These are phyloP conservation scores for Kuraishia molischiana DNA, from an alignment of 805 yeast genomes.

Conservation along the genomic window DNA sequence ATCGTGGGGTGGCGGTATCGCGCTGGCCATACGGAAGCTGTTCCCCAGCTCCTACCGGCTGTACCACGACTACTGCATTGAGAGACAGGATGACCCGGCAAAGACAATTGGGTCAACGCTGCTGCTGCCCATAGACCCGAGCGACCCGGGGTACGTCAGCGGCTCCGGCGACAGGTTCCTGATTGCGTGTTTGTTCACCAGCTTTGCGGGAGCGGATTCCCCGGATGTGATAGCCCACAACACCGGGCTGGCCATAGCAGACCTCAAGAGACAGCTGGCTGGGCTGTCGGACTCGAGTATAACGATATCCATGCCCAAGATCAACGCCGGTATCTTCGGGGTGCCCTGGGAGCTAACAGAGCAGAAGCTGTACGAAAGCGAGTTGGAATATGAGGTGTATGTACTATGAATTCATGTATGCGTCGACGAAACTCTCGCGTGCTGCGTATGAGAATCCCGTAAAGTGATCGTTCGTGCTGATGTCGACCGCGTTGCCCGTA, in stretches of 20 bases:
- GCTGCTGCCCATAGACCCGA: conserved; percentile 25
- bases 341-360: conserved; percentile 77
- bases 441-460: conserved; percentile 37
- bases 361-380: conserved; percentile 26
- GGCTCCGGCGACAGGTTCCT: conserved; percentile 13
- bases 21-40: conserved; percentile 38
- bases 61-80: conserved; percentile 35
- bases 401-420: conserved; percentile 21
- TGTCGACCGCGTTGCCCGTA: background rate
- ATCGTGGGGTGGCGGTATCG: conserved; percentile 82
- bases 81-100: conserved; percentile 10
- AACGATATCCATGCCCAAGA: conserved; percentile 52
- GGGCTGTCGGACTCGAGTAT: conserved; percentile 5
- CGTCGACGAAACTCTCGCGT: conserved; percentile 24
- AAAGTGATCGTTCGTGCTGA: conserved; percentile 14
- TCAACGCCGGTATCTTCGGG: conserved; percentile 71
- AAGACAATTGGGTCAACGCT: conserved; percentile 46
- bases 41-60: conserved; percentile 48
- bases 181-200: conserved; percentile 70
- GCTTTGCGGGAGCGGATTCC: conserved; percentile 40
- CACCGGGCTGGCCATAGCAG: conserved; percentile 40
- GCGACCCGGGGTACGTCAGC: conserved; percentile 22
- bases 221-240: conserved; percentile 35
- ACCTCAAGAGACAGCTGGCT: conserved; percentile 27
- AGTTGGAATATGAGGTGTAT: conserved; percentile 34